phyloP scores from a whole-genome alignment of 164 flowering plant genomes.

The Macadamia tetraphylla region DNA sequence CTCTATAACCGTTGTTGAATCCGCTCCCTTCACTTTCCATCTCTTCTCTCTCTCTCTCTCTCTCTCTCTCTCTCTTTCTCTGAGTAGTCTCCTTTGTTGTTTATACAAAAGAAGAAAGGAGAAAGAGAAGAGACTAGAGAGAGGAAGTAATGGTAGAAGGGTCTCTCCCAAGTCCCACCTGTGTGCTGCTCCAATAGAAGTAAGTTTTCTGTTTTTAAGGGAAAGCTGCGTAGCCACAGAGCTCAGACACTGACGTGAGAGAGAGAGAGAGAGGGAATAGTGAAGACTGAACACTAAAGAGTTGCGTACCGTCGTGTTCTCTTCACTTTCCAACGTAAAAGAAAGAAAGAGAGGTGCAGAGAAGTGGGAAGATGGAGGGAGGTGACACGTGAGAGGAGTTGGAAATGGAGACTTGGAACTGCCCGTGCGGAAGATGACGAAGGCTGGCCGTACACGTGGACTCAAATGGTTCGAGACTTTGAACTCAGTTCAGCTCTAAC shows the following conservation, averaged over 20 bases:
- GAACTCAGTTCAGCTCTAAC: too few species aligned
- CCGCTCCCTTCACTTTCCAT: constrained; percentile 37
- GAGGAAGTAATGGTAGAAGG: neutral
- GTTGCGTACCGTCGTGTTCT: too few species aligned
- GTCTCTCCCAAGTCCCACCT: too few species aligned
- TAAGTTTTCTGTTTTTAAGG: neutral
- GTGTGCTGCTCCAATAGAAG: neutral
- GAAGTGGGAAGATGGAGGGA: too few species aligned
- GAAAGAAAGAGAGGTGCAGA: too few species aligned
- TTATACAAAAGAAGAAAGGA: constrained; percentile 17
- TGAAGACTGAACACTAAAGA: too few species aligned
- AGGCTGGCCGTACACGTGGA: too few species aligned
- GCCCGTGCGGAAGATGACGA: too few species aligned
- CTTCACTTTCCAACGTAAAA: too few species aligned
- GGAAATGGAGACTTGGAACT: too few species aligned
- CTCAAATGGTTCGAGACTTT: too few species aligned
- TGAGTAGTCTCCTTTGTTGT: constrained; percentile 4
- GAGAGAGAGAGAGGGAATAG: constrained; percentile 3
- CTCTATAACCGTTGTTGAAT: constrained; percentile 14
- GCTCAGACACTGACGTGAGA: neutral
- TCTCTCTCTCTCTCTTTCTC: constrained; percentile 27
- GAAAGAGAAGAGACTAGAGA: constrained; percentile 2
- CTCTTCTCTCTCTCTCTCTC: constrained; percentile 5
- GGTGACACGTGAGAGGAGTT: too few species aligned
- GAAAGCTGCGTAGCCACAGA: neutral